A percentile compares a stretch with the other conserved stretches of the same genome.
Evolutionary conservation across 371 early-diverging fungal species (phyloP).

Genomic region (Apophysomyces elegans): DNA sequence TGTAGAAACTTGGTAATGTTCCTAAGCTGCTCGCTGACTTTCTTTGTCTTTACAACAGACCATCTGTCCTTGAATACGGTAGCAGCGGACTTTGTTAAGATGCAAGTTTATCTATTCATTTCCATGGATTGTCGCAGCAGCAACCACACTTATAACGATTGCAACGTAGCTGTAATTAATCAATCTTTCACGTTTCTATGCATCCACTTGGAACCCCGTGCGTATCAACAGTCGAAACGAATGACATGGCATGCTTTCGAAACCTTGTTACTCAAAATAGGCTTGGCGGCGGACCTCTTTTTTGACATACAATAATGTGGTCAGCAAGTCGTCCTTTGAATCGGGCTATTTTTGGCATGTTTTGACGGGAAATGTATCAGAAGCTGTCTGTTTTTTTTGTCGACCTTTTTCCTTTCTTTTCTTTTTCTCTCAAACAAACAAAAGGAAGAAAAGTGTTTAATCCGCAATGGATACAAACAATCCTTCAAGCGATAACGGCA

Average conservation of each 20-base stretch:
- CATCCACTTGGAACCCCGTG: no score
- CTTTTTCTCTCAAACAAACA: not conserved
- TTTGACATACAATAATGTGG: not conserved
- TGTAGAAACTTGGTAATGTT: no score
- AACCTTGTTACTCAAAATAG: not conserved
- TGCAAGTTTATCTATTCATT: no score
- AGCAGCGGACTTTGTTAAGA: no score
- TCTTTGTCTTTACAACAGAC: no score
- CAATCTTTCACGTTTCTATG: no score
- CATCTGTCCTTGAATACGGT: no score
- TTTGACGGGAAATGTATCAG: not conserved
- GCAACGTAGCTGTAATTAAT: no score
- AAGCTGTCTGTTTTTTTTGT: not conserved
- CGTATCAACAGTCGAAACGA: no score
- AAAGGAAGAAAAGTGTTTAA: not conserved
- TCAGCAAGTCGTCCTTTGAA: not conserved
- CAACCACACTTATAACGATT: no score
- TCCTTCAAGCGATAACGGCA: not conserved
- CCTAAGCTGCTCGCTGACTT: no score
- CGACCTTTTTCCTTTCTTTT: not conserved
- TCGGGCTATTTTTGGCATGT: slow-evolving; percentile 3
- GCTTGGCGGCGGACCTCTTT: not conserved
- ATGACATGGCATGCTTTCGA: not conserved
- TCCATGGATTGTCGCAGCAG: no score
- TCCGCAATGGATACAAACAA: not conserved